Base-by-base conservation (phyloP, 768 basidiomycete species). In the Sarcomyxa edulis region DNA sequence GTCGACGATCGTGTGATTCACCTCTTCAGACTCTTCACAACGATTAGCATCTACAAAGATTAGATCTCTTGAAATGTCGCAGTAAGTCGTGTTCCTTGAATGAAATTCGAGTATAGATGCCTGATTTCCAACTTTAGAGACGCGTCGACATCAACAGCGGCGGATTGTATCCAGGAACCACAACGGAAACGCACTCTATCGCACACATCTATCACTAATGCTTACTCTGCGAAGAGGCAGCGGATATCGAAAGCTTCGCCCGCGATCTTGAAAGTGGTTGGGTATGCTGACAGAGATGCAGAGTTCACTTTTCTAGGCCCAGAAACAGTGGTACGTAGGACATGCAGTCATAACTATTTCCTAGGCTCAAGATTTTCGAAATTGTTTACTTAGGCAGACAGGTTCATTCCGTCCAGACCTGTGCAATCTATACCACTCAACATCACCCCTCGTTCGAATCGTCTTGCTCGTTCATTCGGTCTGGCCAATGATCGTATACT, bases 401-500 rank as follows among this genome's bases (percentile, higher is more conserved):
- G 81, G 31, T 84, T 83, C 51, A 68, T 83, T 25, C 60, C 81
- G 2, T 59, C 62, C 5, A 69, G 76, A 11, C 72, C 75, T 5
- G 70, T 73, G 30, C 55, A 56, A 6, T 55, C 66, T 7, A 50
- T 79, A 6, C 80, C 81, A 3, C 69, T 84, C 32, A 71, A 76
- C 39, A 69, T 63, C 24, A 83, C 80, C 2, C 81, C 81, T 9
- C 74, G 81, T 12, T 79, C 81, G n/a, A 74, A 70, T 38, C 72
- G 81, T 15, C 78, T 83, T 31, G 75, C 78, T 47, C 72, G 73
- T 46, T 61, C 73, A 18, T 78, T 82, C 30, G 81, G 81, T 6
- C 65, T 83, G 25, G 47, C 71, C 6, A 74, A 74, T 46, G 75
- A 76, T 42, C 68, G 71, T 14, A 52, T 83, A 21, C 59, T 83